Evolutionary conservation across 257 asterid genomes (phyloP).

Genomic region (Capsicum baccatum): DNA sequence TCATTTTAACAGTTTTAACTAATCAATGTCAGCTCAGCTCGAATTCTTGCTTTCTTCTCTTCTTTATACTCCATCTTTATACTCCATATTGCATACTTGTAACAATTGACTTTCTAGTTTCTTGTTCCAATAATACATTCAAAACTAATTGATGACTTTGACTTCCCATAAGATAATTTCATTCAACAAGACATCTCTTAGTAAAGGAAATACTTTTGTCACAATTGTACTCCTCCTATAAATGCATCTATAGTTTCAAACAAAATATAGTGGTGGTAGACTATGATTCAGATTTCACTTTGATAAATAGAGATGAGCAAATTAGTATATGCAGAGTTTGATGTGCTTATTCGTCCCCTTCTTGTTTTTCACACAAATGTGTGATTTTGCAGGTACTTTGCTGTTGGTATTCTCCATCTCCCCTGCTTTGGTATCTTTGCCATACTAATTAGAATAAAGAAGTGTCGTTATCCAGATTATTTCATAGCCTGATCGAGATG

Average conservation of each 20-base stretch:
- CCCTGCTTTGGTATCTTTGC: conserved; percentile 61
- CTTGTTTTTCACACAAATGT: background rate
- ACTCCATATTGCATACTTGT: too few species aligned
- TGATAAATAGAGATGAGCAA: background rate
- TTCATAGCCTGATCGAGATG: background rate
- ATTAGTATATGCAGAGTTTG: background rate
- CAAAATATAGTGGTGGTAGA: conserved; percentile 3
- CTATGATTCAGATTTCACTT: background rate
- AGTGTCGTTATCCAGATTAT: conserved; percentile 42
- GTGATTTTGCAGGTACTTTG: conserved; percentile 59
- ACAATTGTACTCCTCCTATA: background rate
- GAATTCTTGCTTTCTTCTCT: too few species aligned
- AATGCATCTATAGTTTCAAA: background rate
- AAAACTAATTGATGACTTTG: background rate
- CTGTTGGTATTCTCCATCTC: conserved; percentile 59
- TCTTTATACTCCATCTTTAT: too few species aligned
- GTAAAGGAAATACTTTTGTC: background rate
- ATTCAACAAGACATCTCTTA: background rate
- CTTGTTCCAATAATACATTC: background rate
- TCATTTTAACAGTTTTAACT: too few species aligned
- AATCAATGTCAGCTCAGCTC: too few species aligned
- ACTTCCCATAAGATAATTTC: background rate
- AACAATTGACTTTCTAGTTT: background rate
- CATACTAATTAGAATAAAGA: conserved; percentile 48
- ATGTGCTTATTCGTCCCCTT: background rate